Base-by-base conservation (phyloP, 352 stramenopile species). In the Chrysophaeum taylorii region DNA sequence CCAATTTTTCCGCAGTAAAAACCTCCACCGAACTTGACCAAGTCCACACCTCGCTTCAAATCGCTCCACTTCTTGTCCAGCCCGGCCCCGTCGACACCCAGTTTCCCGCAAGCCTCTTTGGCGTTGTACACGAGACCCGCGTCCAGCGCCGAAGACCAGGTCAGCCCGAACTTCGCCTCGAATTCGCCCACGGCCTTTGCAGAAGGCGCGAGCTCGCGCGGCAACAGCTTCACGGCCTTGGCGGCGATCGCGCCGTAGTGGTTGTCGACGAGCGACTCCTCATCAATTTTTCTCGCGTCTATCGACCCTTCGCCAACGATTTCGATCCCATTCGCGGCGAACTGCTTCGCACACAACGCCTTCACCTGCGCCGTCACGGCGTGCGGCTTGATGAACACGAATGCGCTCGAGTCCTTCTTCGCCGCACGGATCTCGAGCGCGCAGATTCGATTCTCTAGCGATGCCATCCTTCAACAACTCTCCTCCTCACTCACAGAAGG, bases 341-440 rank as follows among this genome's bases (percentile, higher is more conserved):
- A 68, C 33, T 82, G 81, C 16, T 84, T 67, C n/a, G 68, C 67
- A 1, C 90, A 84, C 42, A 88, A 73, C 7, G 79, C 75, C 70
- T 83, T 76, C 0, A 81, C 81, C 12, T 74, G 76, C 29, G 75
- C 66, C 35, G 82, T 91, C 70, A 90, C 89, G 9, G 86, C 86
- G 71, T 92, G 85, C 48, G 86, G 86, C 72, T 92, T 92, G 25
- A 92, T 80, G 78, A 92, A 92, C 31, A 92, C 79, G 69, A 90
- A 90, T 0, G 86, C 86, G 27, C 41, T 48, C 14, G 14, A 21
- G 14, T 48, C 41, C 41, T 21, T 48, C 41, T n/a, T n/a, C n/a
- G n/a, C n/a, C n/a, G n/a, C n/a, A n/a, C n/a, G n/a, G n/a, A n/a
- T n/a, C n/a, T n/a, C n/a, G n/a, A n/a, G n/a, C n/a, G n/a, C n/a